Evolutionary conservation across 2,329 filamentous ascomycete genomes (phyloP).

Genomic region (Pyrenophora tritici-repentis): DNA sequence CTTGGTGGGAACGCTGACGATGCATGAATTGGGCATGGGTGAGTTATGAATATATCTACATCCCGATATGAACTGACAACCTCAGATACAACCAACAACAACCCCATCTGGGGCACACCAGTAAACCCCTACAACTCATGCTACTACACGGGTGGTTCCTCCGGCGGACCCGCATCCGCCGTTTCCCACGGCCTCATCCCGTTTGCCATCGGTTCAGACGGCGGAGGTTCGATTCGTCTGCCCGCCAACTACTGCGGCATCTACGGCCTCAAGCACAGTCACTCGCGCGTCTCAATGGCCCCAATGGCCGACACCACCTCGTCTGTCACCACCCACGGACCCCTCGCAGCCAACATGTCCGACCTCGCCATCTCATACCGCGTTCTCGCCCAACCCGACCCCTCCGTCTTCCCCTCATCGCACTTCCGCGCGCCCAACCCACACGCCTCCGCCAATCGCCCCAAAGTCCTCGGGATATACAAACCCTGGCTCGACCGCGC

Average conservation of each 20-base stretch:
- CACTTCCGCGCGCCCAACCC: constrained; percentile 65
- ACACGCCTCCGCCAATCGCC: constrained; percentile 44
- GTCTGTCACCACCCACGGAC: constrained; percentile 71
- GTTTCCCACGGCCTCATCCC: constrained; percentile 73
- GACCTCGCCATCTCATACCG: constrained; percentile 85
- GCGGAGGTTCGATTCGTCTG: constrained; percentile 75
- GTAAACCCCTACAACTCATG: constrained; percentile 75
- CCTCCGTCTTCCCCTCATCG: constrained; percentile 62
- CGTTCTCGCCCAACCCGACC: constrained; percentile 74
- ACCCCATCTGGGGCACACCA: constrained; percentile 74
- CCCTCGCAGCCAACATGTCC: constrained; percentile 74
- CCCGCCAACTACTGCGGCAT: constrained; percentile 77
- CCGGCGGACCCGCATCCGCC: constrained; percentile 74
- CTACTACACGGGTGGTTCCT: constrained; percentile 83
- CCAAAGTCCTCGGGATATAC: constrained; percentile 72
- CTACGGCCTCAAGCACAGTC: constrained; percentile 80
- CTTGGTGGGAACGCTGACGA: constrained; percentile 74
- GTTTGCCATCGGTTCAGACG: constrained; percentile 72
- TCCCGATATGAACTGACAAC: background rate
- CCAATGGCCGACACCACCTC: constrained; percentile 64
- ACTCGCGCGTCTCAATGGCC: constrained; percentile 67
- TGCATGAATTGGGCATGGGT: constrained; percentile 79
- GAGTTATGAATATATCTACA: constrained; percentile 29
- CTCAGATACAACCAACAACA: constrained; percentile 81
- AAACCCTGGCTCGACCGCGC: constrained; percentile 71